These are phyloP conservation scores for Pontederia crassipes DNA, from an alignment of 176 grass and related monocot species.

Conservation along the genomic window DNA sequence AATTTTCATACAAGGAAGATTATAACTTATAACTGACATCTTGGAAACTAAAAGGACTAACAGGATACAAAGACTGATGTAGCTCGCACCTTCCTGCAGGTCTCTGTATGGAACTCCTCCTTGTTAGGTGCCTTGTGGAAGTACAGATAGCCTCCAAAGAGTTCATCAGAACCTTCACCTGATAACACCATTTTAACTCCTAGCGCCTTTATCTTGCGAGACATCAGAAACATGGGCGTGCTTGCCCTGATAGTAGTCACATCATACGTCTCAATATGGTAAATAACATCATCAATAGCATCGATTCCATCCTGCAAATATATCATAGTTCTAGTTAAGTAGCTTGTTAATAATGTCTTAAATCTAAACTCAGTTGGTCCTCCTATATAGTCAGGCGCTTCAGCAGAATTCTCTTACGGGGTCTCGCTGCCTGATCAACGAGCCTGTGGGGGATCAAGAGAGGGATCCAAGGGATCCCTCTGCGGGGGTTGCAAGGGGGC, in stretches of 20 bases:
- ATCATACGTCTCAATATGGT: slow-evolving; percentile 87
- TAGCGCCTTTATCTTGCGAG: slow-evolving; percentile 92
- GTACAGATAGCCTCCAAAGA: slow-evolving; percentile 92
- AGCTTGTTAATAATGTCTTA: no score
- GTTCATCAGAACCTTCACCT: slow-evolving; percentile 87
- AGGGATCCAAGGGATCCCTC: no score
- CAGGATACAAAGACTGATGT: not conserved
- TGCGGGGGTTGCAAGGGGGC: no score
- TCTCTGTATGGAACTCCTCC: slow-evolving; percentile 88
- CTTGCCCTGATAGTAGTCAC: slow-evolving; percentile 92
- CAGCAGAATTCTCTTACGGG: no score
- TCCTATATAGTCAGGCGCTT: no score
- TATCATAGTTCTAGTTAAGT: not conserved
- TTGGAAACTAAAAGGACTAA: not conserved
- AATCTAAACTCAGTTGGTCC: no score
- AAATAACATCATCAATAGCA: slow-evolving; percentile 94
- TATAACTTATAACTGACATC: not conserved
- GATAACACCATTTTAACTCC: slow-evolving; percentile 98
- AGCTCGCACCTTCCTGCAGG: slow-evolving; percentile 67
- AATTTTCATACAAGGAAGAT: not conserved
- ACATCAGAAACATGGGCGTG: slow-evolving; percentile 98
- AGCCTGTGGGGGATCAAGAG: no score
- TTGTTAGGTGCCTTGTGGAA: slow-evolving; percentile 98
- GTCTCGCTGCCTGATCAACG: no score
- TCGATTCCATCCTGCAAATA: slow-evolving; percentile 74